Evolutionary conservation across 1,139 yeast genomes (phyloP).

Genomic region (Kluyveromyces sp.): DNA sequence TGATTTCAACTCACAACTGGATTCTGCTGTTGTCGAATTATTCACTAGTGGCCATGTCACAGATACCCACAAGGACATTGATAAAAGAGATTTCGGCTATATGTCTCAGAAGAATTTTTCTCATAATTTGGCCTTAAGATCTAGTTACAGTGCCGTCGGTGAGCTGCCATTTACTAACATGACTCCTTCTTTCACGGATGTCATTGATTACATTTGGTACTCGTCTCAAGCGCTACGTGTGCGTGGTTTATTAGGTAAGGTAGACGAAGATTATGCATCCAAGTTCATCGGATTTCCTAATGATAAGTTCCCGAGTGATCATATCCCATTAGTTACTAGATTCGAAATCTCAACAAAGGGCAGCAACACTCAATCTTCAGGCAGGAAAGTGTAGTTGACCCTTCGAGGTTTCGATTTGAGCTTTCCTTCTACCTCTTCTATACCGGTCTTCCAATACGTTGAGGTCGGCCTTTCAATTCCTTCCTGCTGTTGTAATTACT

Average conservation of each 20-base stretch:
- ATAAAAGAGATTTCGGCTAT: conserved; percentile 83
- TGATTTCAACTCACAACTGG: conserved; percentile 83
- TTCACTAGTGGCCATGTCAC: conserved; percentile 71
- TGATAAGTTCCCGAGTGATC: conserved; percentile 91
- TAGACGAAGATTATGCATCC: conserved; percentile 69
- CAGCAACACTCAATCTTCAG: conserved; percentile 13
- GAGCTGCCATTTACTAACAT: conserved; percentile 92
- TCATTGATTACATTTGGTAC: conserved; percentile 94
- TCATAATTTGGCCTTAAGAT: conserved; percentile 73
- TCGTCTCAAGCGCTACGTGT: conserved; percentile 73
- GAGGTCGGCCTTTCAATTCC: neutral
- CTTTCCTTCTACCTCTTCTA: neutral
- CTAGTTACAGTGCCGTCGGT: conserved; percentile 77
- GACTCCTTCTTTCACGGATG: conserved; percentile 88
- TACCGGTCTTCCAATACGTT: neutral
- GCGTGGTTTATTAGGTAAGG: conserved; percentile 76
- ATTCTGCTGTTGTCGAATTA: conserved; percentile 88
- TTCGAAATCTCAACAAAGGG: conserved; percentile 57
- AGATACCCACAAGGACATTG: conserved; percentile 64
- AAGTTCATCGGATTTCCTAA: conserved; percentile 90
- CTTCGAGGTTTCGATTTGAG: neutral
- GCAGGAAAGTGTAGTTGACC: conserved; percentile 23
- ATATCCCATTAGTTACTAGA: conserved; percentile 73
- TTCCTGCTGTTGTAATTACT: conserved; percentile 4
- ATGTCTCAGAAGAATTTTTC: conserved; percentile 85